Percentiles rank a stretch among this genome's conserved stretches.
phyloP scores from a whole-genome alignment of 202 grass and related monocot species.

The Panicum virgatum region DNA sequence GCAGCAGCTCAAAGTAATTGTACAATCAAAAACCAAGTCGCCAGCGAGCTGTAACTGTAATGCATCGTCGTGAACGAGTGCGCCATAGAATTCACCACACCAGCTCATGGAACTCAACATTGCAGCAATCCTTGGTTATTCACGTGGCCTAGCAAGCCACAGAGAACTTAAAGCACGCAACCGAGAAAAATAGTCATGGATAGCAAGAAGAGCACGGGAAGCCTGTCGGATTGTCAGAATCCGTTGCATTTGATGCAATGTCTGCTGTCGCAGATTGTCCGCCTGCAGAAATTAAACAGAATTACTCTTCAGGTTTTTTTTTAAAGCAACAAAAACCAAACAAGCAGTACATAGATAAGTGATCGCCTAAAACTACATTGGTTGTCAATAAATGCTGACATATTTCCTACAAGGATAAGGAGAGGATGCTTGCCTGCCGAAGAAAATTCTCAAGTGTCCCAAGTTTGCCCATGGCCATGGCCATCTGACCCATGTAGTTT shows the following conservation, averaged over 20 bases:
- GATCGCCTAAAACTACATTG: background rate
- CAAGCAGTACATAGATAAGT: background rate
- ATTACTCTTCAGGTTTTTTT: background rate
- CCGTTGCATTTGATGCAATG: slow-evolving; percentile 73
- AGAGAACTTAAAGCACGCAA: slow-evolving; percentile 69
- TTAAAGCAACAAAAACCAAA: background rate
- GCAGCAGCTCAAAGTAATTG: slow-evolving; percentile 29
- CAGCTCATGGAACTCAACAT: slow-evolving; percentile 1
- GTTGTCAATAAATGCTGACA: background rate
- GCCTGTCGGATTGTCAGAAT: slow-evolving; percentile 67
- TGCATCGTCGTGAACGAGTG: background rate
- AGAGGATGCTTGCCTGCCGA: slow-evolving; percentile 52
- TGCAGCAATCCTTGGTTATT: slow-evolving; percentile 26
- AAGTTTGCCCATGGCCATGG: slow-evolving; percentile 93
- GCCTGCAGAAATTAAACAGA: slow-evolving; percentile 42
- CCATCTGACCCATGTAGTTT: slow-evolving; percentile 96
- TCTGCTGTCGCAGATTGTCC: slow-evolving; percentile 71
- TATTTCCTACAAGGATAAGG: background rate
- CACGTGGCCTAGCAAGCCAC: slow-evolving; percentile 73
- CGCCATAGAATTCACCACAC: background rate
- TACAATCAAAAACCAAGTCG: slow-evolving; percentile 16
- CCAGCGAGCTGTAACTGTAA: slow-evolving; percentile 17
- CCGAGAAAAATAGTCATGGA: slow-evolving; percentile 72
- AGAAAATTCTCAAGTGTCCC: slow-evolving; percentile 83
- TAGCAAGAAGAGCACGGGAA: slow-evolving; percentile 55